These are phyloP conservation scores for Phialophora chinensis DNA, from an alignment of 2,329 filamentous ascomycete genomes.

Conservation along the genomic window DNA sequence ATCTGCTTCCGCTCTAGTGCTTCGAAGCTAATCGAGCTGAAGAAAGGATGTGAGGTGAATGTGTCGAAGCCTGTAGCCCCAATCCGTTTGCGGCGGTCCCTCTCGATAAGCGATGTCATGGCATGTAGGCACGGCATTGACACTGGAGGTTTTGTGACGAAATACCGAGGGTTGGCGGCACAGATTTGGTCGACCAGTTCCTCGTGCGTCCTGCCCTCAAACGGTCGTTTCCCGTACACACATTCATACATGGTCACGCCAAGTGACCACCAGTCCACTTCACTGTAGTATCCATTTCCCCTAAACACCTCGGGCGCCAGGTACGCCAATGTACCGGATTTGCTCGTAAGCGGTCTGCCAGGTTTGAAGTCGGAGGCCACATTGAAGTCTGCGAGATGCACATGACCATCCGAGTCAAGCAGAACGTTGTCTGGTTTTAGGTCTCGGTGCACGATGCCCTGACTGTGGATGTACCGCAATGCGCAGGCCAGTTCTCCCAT, in stretches of 20 bases:
- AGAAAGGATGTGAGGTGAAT: conserved; percentile 89
- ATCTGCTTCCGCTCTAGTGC: conserved; percentile 85
- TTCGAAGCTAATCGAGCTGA: conserved; percentile 81
- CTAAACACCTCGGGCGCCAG: conserved; percentile 94
- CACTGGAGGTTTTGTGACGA: conserved; percentile 89
- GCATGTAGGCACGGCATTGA: conserved; percentile 87
- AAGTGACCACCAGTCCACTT: conserved; percentile 98
- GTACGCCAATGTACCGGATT: conserved; percentile 94
- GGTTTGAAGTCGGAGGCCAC: conserved; percentile 92
- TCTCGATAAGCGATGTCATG: conserved; percentile 81
- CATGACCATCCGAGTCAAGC: conserved; percentile 86
- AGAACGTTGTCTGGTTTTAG: conserved; percentile 92
- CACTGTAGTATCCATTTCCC: conserved; percentile 84
- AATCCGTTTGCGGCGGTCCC: conserved; percentile 78
- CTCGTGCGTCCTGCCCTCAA: conserved; percentile 86
- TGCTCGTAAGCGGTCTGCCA: conserved; percentile 84
- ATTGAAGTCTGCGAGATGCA: conserved; percentile 98
- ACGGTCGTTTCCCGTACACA: conserved; percentile 98
- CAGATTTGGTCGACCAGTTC: conserved; percentile 79
- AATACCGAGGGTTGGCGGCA: conserved; percentile 81
- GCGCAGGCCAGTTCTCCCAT: conserved; percentile 93
- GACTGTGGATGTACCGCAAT: conserved; percentile 80
- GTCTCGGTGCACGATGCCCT: conserved; percentile 89
- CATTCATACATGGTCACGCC: conserved; percentile 99
- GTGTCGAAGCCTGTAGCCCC: conserved; percentile 81